phyloP scores from a whole-genome alignment of 2,329 filamentous ascomycete species.

The Hirsutella minnesotensis region DNA sequence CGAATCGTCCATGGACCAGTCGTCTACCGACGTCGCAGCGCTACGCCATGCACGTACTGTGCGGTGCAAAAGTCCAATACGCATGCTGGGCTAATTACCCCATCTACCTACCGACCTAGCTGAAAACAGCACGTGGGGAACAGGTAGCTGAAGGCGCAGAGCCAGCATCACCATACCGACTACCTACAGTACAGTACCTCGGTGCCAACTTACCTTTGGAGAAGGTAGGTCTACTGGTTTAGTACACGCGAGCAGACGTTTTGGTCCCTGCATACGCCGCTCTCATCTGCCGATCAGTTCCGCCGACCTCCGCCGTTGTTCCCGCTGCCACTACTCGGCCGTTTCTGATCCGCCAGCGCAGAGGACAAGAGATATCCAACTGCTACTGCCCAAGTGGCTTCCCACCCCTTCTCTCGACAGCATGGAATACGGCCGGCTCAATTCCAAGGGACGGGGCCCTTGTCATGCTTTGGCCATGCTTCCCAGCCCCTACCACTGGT shows the following conservation, averaged over 20 bases:
- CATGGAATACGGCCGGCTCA: not conserved
- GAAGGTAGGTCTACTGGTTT: no score
- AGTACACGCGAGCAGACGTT: not conserved
- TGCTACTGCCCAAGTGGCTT: not conserved
- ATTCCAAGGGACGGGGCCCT: conserved; percentile 1
- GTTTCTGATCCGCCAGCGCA: not conserved
- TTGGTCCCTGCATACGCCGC: not conserved
- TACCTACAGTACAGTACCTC: no score
- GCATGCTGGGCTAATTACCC: no score
- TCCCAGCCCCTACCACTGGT: conserved; percentile 2
- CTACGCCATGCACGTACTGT: no score
- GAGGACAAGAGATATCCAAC: not conserved
- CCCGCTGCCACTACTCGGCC: not conserved
- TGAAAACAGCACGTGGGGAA: no score
- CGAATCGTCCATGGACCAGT: not conserved
- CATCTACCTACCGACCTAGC: no score
- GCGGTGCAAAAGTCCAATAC: no score
- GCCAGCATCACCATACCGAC: no score
- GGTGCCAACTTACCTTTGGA: no score
- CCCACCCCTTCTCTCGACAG: not conserved
- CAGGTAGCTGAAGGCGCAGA: no score
- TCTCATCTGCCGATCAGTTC: not conserved
- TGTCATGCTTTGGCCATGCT: not conserved
- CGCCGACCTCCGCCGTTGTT: not conserved
- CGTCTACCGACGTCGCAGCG: no score